These are phyloP conservation scores for Phytophthora ohioensis DNA, from an alignment of 352 stramenopile genomes.

Conservation along the genomic window DNA sequence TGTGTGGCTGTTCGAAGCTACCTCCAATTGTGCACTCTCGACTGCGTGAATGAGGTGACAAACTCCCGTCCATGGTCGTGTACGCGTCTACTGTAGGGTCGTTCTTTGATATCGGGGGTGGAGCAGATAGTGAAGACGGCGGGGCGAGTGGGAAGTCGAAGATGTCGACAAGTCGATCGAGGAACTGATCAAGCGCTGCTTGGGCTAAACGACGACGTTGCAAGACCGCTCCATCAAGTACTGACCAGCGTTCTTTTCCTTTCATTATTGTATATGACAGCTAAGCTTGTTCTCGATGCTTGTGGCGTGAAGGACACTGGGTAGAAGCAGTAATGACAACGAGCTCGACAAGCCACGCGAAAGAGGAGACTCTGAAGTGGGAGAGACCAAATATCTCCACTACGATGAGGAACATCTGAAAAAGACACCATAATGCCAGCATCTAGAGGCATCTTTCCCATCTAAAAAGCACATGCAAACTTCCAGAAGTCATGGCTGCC, in stretches of 20 bases:
- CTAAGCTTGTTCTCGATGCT: neutral
- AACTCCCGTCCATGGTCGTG: slow-evolving; percentile 20
- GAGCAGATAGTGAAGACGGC: neutral
- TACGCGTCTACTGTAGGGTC: slow-evolving; percentile 16
- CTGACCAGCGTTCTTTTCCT: slow-evolving; percentile 43
- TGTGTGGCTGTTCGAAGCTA: slow-evolving; percentile 2
- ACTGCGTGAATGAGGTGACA: slow-evolving; percentile 4
- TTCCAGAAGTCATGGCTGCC: no score
- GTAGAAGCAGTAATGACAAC: slow-evolving; percentile 22
- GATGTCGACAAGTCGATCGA: slow-evolving; percentile 51
- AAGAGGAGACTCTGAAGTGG: slow-evolving; percentile 21
- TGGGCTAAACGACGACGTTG: slow-evolving; percentile 32
- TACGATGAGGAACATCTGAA: slow-evolving; percentile 20
- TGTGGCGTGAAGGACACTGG: neutral
- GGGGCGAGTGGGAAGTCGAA: slow-evolving; percentile 50
- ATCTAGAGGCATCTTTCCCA: slow-evolving; percentile 6
- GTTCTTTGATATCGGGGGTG: slow-evolving; percentile 12
- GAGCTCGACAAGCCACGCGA: slow-evolving; percentile 13
- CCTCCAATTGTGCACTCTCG: slow-evolving; percentile 8
- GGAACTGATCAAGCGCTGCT: slow-evolving; percentile 39
- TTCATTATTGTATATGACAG: slow-evolving; percentile 18
- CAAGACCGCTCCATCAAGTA: slow-evolving; percentile 45
- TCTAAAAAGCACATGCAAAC: neutral
- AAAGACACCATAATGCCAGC: slow-evolving; percentile 2
- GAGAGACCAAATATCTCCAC: slow-evolving; percentile 21